Conservation (phyloP, 148 eudicot genomes). For the Camellia granthamiana region DNA sequence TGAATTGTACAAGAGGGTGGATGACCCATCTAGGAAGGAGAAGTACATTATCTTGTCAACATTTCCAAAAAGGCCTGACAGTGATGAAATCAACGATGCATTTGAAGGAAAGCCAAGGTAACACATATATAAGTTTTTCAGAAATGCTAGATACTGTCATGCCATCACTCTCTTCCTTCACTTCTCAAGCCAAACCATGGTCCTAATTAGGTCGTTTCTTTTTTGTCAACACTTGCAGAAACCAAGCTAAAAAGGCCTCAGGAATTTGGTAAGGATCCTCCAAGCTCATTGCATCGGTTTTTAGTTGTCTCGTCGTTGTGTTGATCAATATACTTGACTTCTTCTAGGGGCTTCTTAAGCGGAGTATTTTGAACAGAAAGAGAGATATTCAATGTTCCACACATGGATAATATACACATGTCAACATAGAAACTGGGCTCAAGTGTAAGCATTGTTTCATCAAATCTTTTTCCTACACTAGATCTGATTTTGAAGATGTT, state of each 20-base stretch:
- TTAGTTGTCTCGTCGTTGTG: neutral
- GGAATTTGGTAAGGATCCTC: conserved; percentile 56
- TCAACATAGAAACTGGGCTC: neutral
- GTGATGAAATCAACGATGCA: conserved; percentile 70
- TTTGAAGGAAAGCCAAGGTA: conserved; percentile 78
- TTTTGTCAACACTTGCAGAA: conserved; percentile 36
- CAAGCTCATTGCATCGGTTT: neutral
- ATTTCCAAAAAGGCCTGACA: conserved; percentile 56
- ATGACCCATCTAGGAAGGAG: conserved; percentile 69
- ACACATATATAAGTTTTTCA: neutral
- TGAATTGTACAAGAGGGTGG: conserved; percentile 86
- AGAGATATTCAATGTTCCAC: neutral
- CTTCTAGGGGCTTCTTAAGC: conserved; percentile 59
- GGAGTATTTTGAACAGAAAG: conserved; percentile 30
- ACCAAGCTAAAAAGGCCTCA: conserved; percentile 38
- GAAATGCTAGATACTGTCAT: neutral
- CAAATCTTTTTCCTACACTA: neutral
- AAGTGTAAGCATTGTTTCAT: neutral
- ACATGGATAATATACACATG: neutral
- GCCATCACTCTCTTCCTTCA: neutral
- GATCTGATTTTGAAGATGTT: neutral
- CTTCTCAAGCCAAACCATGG: neutral
- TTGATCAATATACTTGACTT: conserved; percentile 17
- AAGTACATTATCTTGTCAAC: conserved; percentile 63
- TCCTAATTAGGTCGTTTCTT: conserved; percentile 5